These are phyloP conservation scores for Jacaranda copaia DNA, from an alignment of 257 asterid genomes.

Conservation along the genomic window DNA sequence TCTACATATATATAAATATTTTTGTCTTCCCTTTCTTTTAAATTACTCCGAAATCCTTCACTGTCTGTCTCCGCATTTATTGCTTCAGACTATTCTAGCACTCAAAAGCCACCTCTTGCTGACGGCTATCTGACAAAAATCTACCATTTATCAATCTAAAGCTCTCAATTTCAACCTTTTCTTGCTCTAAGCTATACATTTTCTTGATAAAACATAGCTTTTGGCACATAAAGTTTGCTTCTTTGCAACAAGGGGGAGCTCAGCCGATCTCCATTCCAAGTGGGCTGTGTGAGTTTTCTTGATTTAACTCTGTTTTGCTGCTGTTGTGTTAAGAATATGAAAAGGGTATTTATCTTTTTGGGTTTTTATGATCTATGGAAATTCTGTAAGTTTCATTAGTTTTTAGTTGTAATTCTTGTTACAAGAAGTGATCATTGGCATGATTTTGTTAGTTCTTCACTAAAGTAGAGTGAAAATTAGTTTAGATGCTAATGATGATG, in stretches of 20 bases:
- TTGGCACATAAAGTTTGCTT: conserved; percentile 32
- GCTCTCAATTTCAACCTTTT: conserved; percentile 29
- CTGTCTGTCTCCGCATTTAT: conserved; percentile 54
- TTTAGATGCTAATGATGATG: not conserved
- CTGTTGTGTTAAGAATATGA: conserved; percentile 29
- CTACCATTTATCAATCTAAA: conserved; percentile 42
- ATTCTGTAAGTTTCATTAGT: not conserved
- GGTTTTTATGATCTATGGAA: conserved; percentile 21
- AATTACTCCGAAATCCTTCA: conserved; percentile 43
- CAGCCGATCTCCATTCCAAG: conserved; percentile 36
- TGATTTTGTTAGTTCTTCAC: conserved; percentile 6
- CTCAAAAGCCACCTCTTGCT: conserved; percentile 37
- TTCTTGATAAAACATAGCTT: conserved; percentile 28
- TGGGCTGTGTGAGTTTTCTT: conserved; percentile 54
- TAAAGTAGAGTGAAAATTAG: conserved; percentile 13
- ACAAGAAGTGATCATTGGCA: conserved; percentile 12
- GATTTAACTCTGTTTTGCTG: conserved; percentile 33
- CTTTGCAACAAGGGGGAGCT: conserved; percentile 40
- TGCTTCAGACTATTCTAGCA: conserved; percentile 50
- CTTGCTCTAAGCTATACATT: not conserved
- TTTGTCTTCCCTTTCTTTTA: conserved; percentile 38
- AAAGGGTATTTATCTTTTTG: conserved; percentile 35
- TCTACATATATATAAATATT: conserved; percentile 4
- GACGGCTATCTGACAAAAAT: conserved; percentile 30
- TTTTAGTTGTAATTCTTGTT: not conserved